Conservation (phyloP, 176 grass and related monocot species). For the Musa troglodytarum region DNA sequence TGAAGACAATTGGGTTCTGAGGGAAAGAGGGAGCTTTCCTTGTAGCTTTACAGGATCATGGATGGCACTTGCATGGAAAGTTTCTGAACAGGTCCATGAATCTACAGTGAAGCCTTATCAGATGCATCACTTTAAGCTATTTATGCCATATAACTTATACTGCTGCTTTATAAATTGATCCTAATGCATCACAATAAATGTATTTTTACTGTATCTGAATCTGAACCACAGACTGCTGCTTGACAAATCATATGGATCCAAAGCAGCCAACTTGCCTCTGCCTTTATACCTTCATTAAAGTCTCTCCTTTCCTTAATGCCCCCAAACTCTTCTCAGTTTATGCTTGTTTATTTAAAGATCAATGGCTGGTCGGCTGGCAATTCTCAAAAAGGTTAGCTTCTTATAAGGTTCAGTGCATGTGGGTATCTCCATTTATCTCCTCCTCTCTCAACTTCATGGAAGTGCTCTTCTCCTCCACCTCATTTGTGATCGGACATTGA, state of each 20-base stretch:
- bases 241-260: not conserved
- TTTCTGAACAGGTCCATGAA: not conserved
- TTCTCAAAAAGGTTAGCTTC: not conserved
- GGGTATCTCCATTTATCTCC: not conserved
- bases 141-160: no score
- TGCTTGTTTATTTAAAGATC: not conserved
- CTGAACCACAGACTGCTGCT: no score
- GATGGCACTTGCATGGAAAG: not conserved
- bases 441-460: not conserved
- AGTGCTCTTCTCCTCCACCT: not conserved
- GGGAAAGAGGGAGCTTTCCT: not conserved
- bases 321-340: not conserved
- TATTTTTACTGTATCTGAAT: no score
- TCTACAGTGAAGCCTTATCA: not conserved
- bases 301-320: not conserved
- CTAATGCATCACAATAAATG: no score
- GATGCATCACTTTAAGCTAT: not conserved
- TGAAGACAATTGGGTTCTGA: constrained; percentile 6
- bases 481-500: not conserved
- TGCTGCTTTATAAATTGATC: no score
- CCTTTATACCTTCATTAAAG: not conserved
- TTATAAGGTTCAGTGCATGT: not conserved
- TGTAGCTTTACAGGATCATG: not conserved
- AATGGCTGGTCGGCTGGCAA: not conserved
- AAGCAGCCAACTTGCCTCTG: not conserved